Base-by-base conservation (phyloP, 139 green algal genomes). In the Spirogloea muscicola region DNA sequence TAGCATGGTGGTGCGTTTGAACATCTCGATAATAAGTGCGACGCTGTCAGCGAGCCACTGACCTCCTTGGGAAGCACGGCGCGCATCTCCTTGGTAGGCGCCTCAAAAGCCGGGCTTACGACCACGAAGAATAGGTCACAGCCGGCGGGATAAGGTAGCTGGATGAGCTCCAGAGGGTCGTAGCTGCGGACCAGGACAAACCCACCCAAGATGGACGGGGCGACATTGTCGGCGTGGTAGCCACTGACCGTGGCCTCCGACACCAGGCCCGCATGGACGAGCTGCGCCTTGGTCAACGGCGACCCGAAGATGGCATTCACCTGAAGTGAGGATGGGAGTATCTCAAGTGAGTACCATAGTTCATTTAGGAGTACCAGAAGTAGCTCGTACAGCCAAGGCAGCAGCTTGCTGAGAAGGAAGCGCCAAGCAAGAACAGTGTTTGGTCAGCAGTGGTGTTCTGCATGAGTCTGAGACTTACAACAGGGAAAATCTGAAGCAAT, bases 191-290 rank as follows among this genome's bases (percentile, higher is more conserved):
- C 85, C 21, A 98, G 87, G 5, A 96, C 84, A 80, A 98, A 98
- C 25, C 93, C 93, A 1, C 93, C 93, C 39, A 98, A 67, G 21
- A 98, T 52, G 0, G 93, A 87, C 29, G 93, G 93, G 0, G 86
- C 93, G 40, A 98, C 87, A 82, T 98, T 98, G 82, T 98, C 93
- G 1, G 93, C 93, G 70, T 98, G 93, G 83, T 97, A 98, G 7
- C 93, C 93, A 68, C 86, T 93, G 33, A 98, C 93, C 3, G 84
- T 76, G 5, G 91, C 91, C 74, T 98, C 93, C 29, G 82, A 86
- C n/a, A 80, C 74, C 5, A 97, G 84, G 0, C 93, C 92, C 25
- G 93, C 87, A 16, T 83, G 68, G 2, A 98, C 87, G 2, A 97
- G 89, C 62, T 87, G 27, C 18, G 87, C 78, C 82, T 94, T 93